Evolutionary conservation across 148 eudicot species (phyloP), one percentile per base, ranked within the genome.

Genomic region (Spergularia bocconei): DNA sequence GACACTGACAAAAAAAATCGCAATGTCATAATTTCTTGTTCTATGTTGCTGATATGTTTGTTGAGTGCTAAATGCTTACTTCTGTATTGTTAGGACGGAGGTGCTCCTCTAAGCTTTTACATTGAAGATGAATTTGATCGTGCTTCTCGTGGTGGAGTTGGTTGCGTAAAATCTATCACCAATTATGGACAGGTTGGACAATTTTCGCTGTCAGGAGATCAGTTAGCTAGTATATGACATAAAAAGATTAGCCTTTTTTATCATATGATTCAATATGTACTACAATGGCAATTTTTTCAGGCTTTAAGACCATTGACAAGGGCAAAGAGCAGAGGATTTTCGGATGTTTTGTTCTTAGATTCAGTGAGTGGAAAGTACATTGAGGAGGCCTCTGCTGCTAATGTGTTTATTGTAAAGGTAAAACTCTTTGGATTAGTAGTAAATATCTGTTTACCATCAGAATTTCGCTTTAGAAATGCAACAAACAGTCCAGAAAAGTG

Each of bases 341-440:
- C 98, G 4, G 97, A 94, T 85, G 96, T 94, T 29, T 64, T 94
- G 55, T 94, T 88, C 77, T 91, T 91, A 65, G 97, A 94, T 81
- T 81, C 98, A 0, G 84, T 78, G 23, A 82, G 75, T 39, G 84
- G 90, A 66, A 86, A 89, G 77, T 78, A 87, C 72, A 69, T 91
- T 11, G 97, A 94, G 82, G 98, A 94, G 81, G 97, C 82, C 68
- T 84, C 93, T 36, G 77, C 93, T 72, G 89, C 91, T 74, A 94
- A 91, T 67, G 71, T 91, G 62, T 94, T 94, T 76, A 71, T 91
- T 7, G 82, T 91, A 8, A 94, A 91, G 98, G 98, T 93, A 87
- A 52, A 67, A 66, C 48, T 44, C 48, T 44, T 44, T 44, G 10
- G 48, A 44, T 44, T 6, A 44, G 48, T 44, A 6, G 48, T 9